Evolutionary conservation across 192 early-diverging fungal genomes (phyloP).

Genomic region (Linnemannia exigua): DNA sequence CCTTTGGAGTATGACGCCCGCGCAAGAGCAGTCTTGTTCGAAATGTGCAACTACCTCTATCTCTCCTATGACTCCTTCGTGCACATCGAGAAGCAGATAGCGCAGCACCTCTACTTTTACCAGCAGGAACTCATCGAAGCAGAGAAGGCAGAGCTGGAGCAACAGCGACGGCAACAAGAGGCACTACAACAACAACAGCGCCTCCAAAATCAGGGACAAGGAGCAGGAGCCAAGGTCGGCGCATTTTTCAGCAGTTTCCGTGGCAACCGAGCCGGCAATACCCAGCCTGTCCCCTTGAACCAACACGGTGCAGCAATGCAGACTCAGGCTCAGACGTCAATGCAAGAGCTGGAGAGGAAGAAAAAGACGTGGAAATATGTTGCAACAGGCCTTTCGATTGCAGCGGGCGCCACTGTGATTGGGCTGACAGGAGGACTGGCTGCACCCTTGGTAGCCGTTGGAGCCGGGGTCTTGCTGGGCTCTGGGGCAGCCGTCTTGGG

Average conservation of each 20-base stretch:
- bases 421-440: conserved; percentile 65
- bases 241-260: conserved; percentile 40
- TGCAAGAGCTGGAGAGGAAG: conserved; percentile 61
- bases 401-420: conserved; percentile 70
- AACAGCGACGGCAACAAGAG: conserved; percentile 24
- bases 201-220: conserved; percentile 19
- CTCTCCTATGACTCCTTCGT: conserved; percentile 41
- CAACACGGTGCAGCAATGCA: conserved; percentile 57
- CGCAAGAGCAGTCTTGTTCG: conserved; percentile 60
- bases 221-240: conserved; percentile 28
- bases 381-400: conserved; percentile 65
- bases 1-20: conserved; percentile 67
- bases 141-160: conserved; percentile 21
- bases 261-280: conserved; percentile 10
- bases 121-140: conserved; percentile 54
- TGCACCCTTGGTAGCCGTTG: conserved; percentile 67
- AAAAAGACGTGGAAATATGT: conserved; percentile 66
- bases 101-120: conserved; percentile 69
- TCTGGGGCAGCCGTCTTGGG: conserved; percentile 69
- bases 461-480: conserved; percentile 56
- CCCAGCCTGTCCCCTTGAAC: conserved; percentile 2
- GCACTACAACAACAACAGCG: conserved; percentile 19
- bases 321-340: conserved; percentile 52
- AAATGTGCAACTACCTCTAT: conserved; percentile 49
- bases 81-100: conserved; percentile 60